Evolutionary conservation across 352 stramenopile genomes (phyloP), one percentile per base, ranked within the genome.

Genomic region (Globisporangium viniferum): DNA sequence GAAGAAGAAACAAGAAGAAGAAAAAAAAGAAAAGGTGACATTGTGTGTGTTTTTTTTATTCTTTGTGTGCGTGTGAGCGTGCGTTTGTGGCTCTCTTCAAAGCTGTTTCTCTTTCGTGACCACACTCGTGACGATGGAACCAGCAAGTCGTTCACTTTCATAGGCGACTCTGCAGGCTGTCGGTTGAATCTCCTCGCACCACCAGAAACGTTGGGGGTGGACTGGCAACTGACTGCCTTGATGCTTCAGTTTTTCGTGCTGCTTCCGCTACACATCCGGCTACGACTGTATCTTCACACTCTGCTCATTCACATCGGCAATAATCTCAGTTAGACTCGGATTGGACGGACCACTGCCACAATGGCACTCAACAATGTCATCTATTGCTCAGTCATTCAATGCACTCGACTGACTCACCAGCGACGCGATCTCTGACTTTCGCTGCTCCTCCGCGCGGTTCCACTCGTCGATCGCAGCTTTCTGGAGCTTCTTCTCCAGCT

Each of bases 381-480:
- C 35, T 5, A 54, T 1, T 24, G 20, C 20, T 24, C 15, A 27
- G 18, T 54, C 48, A 10, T 15, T 27, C 20, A 61, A 31, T 18
- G 18, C 5, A 20, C 44, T 62, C n/a, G 7, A 73, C 73, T 55
- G 7, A 73, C 73, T 55, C 35, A 82, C 76, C 74, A 86, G 22
- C 39, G 77, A 68, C 14, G 73, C 72, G 18, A 86, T 66, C 41
- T 86, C 72, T 6, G 58, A 68, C 22, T 76, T 72, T 29, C 79
- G 79, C 64, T 82, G 78, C 18, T 65, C 63, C 36, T 89, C 76
- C 6, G 78, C 73, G 35, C 68, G 63, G 61, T 94, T 71, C 84
- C 84, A 94, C 51, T 74, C 76, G 14, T 81, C 73, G 41, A 90
- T 82, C 2, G 79, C 81, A n/a, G 73, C 70, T 33, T 87, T 64